Evolutionary conservation across 2,329 filamentous ascomycete genomes (phyloP).

Genomic region (Blumeriella jaapii): DNA sequence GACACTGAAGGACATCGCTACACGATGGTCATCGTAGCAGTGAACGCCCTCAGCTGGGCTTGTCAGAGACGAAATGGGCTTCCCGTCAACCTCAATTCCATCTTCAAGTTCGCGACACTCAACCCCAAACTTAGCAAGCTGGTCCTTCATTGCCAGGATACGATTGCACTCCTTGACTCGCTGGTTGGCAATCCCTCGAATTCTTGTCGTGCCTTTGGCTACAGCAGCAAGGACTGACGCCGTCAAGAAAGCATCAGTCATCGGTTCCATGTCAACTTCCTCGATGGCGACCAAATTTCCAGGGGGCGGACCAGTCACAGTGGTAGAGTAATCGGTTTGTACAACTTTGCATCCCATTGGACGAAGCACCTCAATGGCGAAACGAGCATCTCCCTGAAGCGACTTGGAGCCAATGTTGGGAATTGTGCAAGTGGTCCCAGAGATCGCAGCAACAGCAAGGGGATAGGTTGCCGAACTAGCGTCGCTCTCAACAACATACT

Average conservation of each 20-base stretch:
- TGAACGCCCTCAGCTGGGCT: constrained; percentile 58
- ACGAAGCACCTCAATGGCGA: constrained; percentile 76
- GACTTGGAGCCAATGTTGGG: constrained; percentile 92
- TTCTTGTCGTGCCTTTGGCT: constrained; percentile 70
- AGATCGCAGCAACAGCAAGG: constrained; percentile 85
- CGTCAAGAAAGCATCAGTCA: constrained; percentile 97
- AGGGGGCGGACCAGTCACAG: constrained; percentile 73
- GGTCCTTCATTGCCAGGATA: constrained; percentile 88
- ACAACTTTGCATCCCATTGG: constrained; percentile 92
- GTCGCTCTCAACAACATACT: constrained; percentile 92
- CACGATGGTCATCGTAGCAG: constrained; percentile 95
- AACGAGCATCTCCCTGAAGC: constrained; percentile 87
- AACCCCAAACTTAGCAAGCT: constrained; percentile 89
- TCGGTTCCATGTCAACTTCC: constrained; percentile 94
- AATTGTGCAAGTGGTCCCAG: constrained; percentile 87
- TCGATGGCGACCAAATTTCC: constrained; percentile 64
- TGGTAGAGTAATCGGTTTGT: constrained; percentile 77
- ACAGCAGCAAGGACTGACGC: constrained; percentile 89
- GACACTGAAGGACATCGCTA: constrained; percentile 97
- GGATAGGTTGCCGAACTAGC: constrained; percentile 97
- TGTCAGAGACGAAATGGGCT: constrained; percentile 35
- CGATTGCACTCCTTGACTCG: constrained; percentile 97
- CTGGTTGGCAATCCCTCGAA: constrained; percentile 93
- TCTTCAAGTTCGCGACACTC: constrained; percentile 80
- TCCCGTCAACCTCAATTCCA: constrained; percentile 66